Evolutionary conservation across 805 yeast genomes (phyloP), one percentile per base, ranked within the genome.

Genomic region (Komagataella phaffii): DNA sequence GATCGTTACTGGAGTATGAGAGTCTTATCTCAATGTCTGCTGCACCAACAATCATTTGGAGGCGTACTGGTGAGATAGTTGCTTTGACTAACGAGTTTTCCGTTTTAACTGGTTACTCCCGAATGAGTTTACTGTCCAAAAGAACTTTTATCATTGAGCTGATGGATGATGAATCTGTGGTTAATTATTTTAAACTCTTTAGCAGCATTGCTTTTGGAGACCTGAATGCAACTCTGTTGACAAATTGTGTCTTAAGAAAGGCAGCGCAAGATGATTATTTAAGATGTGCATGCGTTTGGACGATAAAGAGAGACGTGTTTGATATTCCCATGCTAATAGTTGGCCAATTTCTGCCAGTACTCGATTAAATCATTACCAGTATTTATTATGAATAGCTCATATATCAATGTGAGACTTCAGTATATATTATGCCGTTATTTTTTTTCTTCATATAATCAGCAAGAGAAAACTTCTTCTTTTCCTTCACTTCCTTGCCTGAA

Each of bases 11-110:
- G 58, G 90, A 86, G 52, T 76, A 75, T 53, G 83, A 79, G 59
- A 71, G 56, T 57, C 73, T 53, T 72, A 79, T 68, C 62, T 71
- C 67, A 68, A 71, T 81, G 53, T 80, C 84, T 17, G 83, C 89
- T 8, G 79, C 87, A 1, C 95, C 95, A 1, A 83, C 91, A 2
- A 80, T 85, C 17, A 82, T 86, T 56, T 87, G 95, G 95, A 72
- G 95, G 58, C 69, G 95, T 45, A 84, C 95, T 0, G 95, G 95
- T 7, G 95, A 87, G 61, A 81, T 88, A 46, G 89, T 85, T 8
- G 86, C 86, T 7, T 78, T 85, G 7, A 83, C 89, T 4, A 80
- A 82, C 55, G 93, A 86, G 58, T 78, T 87, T 59, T 77, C 85
- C 30, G 77, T 81, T 3, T 67, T 87, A 55, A 77, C 90, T 5